Base-by-base conservation (phyloP, 2,329 filamentous ascomycete genomes). In the Sporothrix humicola region DNA sequence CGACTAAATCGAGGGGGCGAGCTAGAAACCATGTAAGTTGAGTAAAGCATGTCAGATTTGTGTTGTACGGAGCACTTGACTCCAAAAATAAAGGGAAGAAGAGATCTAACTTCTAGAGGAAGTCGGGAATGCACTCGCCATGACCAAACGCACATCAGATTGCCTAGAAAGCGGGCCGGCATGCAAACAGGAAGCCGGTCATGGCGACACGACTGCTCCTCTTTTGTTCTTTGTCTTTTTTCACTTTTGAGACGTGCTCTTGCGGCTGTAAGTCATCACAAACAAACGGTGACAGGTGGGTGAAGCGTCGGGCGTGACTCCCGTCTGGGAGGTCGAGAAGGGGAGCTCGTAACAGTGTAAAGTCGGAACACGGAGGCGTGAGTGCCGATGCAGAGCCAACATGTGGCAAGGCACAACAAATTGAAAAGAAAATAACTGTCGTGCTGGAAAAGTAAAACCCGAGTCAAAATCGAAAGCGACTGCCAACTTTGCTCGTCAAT, bases 11-110 rank as follows among this genome's bases (percentile, higher is more conserved):
- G 12, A 23, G 23, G 23, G 42, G 5, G 6, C 9, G 42, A 65
- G 61, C 61, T 65, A 65, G 42, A 13, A 17, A 20, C 26, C 7
- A 15, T 65, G 61, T 26, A 48, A 48, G 61, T 66, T 44, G 20
- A 26, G 2, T 44, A 26, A 61, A 9, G 17, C 31, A 59, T 37
- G 31, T 6, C 50, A 52, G 50, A 52, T 4, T 20, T 52, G n/a
- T 52, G n/a, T 56, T 5, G 31, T 37, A 37, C 3, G 31, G 31
- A 37, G 23, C 31, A 5, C 31, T 23, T 15, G 15, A 58, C 54
- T 58, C 23, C 23, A 58, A 56, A 12, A 12, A 44, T 17, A 63
- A 31, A 61, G n/a, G 20, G 5, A 12, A 8, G 52, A 56, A 56
- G 6, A 54, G 52, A 31, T 15, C 56, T 17, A 59, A 37, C 56